Base-by-base conservation (phyloP, 2,329 filamentous ascomycete species). In the Monosporascus sp. region DNA sequence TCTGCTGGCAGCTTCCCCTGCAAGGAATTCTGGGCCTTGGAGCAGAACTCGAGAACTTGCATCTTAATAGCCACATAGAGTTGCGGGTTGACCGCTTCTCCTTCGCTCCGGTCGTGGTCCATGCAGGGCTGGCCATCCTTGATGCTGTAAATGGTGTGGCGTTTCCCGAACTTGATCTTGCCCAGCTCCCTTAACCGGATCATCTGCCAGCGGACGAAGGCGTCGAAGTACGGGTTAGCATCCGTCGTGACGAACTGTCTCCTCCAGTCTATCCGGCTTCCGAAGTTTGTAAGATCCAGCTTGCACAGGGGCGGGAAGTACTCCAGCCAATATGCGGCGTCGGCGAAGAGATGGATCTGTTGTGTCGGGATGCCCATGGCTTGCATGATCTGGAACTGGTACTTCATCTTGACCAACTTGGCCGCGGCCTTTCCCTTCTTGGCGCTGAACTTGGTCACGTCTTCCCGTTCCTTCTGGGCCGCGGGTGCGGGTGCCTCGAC, bases 201-300 rank as follows among this genome's bases (percentile, higher is more conserved):
- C 89, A 97, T 97, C 74, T 97, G 94, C 94, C 94, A 99, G 65
- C 89, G 79, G 41, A 97, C 87, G 66, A 99, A 99, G 5, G 90
- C 83, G 69, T 99, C 93, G 69, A 96, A 99, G 76, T 94, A 97
- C 5, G 91, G 91, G 73, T 99, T 99, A 37, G 91, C 91, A 63
- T 97, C 91, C 2, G 94, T 99, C 7, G 94, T 99, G 59, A 97
- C 88, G 60, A 99, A 90, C 38, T 88, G 87, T 69, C 94, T 81
- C 66, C 93, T 82, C 93, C 93, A 99, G 70, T 97, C 94, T 65
- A 97, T 88, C 63, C 92, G 81, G 49, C 87, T 87, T 55, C 93
- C 93, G 58, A 97, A 84, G 69, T 87, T 87, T 63, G 85, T 89
- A 62, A 97, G 78, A 69, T 99, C 91, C 55, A 82, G 78, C 67